Conservation (phyloP, 2,329 filamentous ascomycete genomes). For the Dryadomyces quercivorus region DNA sequence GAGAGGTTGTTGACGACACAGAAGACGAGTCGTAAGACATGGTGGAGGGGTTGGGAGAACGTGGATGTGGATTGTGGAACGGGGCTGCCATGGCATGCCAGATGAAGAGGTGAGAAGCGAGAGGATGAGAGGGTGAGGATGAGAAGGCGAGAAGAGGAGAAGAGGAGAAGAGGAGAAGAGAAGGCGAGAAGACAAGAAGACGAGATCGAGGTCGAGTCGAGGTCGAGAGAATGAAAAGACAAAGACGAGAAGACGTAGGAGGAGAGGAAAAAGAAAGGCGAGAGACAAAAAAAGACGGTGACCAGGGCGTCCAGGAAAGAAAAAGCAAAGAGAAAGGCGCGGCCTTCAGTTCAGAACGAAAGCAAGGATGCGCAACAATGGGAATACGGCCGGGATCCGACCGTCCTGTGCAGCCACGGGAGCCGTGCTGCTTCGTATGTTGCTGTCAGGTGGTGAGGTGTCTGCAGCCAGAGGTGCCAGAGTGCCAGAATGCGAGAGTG, state of each 20-base stretch:
- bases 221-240: neutral
- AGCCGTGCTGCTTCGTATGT: neutral
- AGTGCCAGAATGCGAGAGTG: no score
- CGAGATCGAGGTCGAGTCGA: no score
- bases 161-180: neutral
- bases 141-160: neutral
- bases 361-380: neutral
- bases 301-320: neutral
- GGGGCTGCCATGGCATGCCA: constrained; percentile 35
- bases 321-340: neutral
- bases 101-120: neutral
- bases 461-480: no score
- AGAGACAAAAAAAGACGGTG: neutral
- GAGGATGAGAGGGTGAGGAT: neutral
- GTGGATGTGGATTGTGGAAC: constrained; percentile 45
- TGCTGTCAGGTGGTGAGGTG: no score
- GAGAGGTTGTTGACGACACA: constrained; percentile 49
- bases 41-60: constrained; percentile 49
- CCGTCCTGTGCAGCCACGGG: neutral
- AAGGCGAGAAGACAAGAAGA: neutral
- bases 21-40: constrained; percentile 54
- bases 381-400: no score
- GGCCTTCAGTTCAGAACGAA: neutral
- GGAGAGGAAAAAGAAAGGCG: neutral
- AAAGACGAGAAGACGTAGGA: neutral